Evolutionary conservation across 2,329 filamentous ascomycete species (phyloP).

Genomic region (Apiospora koreana): DNA sequence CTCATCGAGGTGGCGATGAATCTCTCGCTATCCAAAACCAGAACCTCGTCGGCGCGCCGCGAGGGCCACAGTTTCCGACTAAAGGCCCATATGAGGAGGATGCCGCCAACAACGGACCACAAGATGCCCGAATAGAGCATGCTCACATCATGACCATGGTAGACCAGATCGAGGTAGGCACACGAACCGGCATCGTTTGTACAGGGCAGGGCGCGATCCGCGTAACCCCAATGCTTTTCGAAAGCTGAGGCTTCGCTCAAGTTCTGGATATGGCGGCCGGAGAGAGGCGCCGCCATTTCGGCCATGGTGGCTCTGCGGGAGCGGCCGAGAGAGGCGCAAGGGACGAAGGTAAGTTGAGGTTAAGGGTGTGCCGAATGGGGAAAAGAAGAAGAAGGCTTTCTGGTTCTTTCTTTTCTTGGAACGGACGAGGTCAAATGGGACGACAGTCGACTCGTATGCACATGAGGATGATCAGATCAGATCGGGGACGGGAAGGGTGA

Average conservation of each 20-base stretch:
- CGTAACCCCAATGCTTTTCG: constrained; percentile 59
- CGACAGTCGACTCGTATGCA: neutral
- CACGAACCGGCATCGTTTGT: constrained; percentile 59
- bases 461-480: constrained; percentile 2
- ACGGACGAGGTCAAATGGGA: neutral
- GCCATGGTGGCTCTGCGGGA: neutral
- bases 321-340: neutral
- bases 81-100: constrained; percentile 46
- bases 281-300: constrained; percentile 24
- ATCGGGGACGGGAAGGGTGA: neutral
- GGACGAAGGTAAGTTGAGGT: neutral
- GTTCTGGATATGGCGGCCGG: constrained; percentile 47
- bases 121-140: constrained; percentile 54
- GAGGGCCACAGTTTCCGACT: constrained; percentile 29
- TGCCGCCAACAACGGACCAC: constrained; percentile 46
- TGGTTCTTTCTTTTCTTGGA: neutral
- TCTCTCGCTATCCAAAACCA: constrained; percentile 20
- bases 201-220: constrained; percentile 54
- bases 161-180: constrained; percentile 56
- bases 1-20: constrained; percentile 15
- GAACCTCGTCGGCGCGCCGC: constrained; percentile 25
- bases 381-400: neutral
- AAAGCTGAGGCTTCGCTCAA: constrained; percentile 36
- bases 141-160: constrained; percentile 47
- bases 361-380: neutral